Evolutionary conservation across 805 yeast species (phyloP).

Genomic region (Wilhelminamyces savonicus): DNA sequence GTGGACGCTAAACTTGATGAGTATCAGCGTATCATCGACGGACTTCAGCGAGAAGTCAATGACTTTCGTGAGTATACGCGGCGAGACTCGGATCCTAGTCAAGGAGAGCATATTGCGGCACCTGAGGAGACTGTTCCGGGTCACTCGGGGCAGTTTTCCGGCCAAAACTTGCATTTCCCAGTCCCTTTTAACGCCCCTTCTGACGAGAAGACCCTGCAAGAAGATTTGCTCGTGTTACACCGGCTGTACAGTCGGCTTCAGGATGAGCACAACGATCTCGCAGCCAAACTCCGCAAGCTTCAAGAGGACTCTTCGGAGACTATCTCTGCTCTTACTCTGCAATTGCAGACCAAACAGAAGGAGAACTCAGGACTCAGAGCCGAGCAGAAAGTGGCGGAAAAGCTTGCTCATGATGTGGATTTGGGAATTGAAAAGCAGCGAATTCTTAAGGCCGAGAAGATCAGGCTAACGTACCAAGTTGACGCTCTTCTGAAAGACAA

Average conservation of each 20-base stretch:
- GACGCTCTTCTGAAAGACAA: conserved; percentile 36
- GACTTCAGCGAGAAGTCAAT: conserved; percentile 25
- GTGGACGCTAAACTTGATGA: conserved; percentile 22
- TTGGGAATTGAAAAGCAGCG: conserved; percentile 39
- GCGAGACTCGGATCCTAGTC: too few species aligned
- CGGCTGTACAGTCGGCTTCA: conserved; percentile 12
- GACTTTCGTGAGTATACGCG: conserved; percentile 13
- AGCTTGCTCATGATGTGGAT: conserved; percentile 31
- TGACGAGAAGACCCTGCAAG: neutral
- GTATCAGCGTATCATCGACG: conserved; percentile 24
- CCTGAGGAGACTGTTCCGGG: too few species aligned
- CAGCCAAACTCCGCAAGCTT: conserved; percentile 11
- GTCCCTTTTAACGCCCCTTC: too few species aligned
- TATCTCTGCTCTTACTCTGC: conserved; percentile 15
- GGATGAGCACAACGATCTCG: conserved; percentile 9
- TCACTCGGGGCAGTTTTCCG: too few species aligned
- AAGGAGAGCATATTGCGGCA: too few species aligned
- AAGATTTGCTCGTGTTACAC: neutral
- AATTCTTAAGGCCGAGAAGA: conserved; percentile 37
- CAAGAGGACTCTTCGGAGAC: conserved; percentile 17
- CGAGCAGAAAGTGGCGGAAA: conserved; percentile 15
- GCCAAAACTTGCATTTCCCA: too few species aligned
- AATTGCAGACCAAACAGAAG: conserved; percentile 14
- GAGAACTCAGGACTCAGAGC: conserved; percentile 9
- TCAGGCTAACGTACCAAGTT: conserved; percentile 32